Evolutionary conservation across 2,329 filamentous ascomycete species (phyloP), one percentile per base, ranked within the genome.

Genomic region (Beauveria varroae): DNA sequence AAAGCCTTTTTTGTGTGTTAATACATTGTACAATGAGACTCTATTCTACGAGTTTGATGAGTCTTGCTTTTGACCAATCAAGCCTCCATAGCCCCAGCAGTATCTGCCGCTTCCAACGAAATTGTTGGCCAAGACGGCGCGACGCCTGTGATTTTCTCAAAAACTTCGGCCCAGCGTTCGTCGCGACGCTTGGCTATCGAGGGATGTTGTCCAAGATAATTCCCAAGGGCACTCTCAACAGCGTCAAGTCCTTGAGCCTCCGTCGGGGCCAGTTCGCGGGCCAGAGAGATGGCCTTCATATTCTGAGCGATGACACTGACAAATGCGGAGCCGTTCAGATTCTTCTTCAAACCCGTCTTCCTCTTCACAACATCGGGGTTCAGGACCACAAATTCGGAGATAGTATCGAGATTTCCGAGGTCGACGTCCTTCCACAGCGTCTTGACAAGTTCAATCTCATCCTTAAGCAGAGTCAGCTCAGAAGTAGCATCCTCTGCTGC

Each of bases 211-310:
- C 68, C 63, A n/a, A 80, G 62, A 63, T 80, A 73, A 37, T 68
- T 65, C 12, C 69, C 67, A 26, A 82, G 65, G 4, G 67, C 64
- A 41, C 75, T 69, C n/a, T 73, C 71, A 22, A 80, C 73, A n/a
- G 71, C 64, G 62, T 73, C 66, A 53, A 85, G 68, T 18, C 18
- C 64, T 51, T 69, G 61, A 12, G 67, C 69, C 18, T 65, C 67
- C 2, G 68, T 64, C 12, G 67, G 67, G 6, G 80, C 68, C 16
- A 81, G 70, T 64, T 79, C 69, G 47, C 74, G 69, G 16, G 81
- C 78, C 63, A 77, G 63, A 46, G 76, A 71, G 57, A 84, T 72
- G 22, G 79, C 82, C 65, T 67, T 72, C 59, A 74, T 70, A 62
- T 71, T 71, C 61, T 74, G 69, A 7, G 69, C 64, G 40, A 75